Evolutionary conservation across 257 asterid species (phyloP), one percentile per base, ranked within the genome.

Genomic region (Scutellaria galericulata): DNA sequence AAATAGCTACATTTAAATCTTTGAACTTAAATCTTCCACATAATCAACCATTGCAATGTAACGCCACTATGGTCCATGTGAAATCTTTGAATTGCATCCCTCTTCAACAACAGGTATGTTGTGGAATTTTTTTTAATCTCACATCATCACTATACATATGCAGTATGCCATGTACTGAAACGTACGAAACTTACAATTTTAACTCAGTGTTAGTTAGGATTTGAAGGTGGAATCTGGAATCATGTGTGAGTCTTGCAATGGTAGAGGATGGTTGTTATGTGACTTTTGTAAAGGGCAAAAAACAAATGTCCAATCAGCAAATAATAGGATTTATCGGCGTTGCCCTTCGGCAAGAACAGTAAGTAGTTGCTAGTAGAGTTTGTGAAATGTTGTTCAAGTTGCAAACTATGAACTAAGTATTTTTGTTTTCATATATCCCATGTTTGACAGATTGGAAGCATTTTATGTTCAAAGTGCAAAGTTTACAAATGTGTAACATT

Each of bases 311-410:
- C 87, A 61, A 58, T 73, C 82, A 44, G 90, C 84, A 15, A 90
- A 74, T 72, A 92, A 79, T 45, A 80, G 83, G 67, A 76, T 87
- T 15, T 90, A 82, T 59, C 89, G 96, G 3, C 88, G 96, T 0
- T 92, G 97, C 81, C 97, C 97, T 7, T 66, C 91, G 57, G 97
- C 53, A 82, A n/a, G 83, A 85, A 96, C 96, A 45, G 97, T 88
- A 82, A 89, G 95, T 80, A 27, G 4, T 56, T 31, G 3, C 14
- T 41, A 7, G 10, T 40, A 39, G 9, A 4, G 12, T 27, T 57
- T 5, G 35, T 12, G 5, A 22, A 55, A 22, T 55, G 24, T 50
- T 2, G 22, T 27, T 27, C 35, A 27, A 27, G 35, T 27, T 1
- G 35, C 35, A 27, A 27, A 27, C 35, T 27, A 27, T 27, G 35